Percentiles rank a stretch among this genome's conserved stretches.
These are phyloP conservation scores for Trichophyton benhamiae DNA, from an alignment of 2,329 filamentous ascomycete genomes.

Conservation along the genomic window DNA sequence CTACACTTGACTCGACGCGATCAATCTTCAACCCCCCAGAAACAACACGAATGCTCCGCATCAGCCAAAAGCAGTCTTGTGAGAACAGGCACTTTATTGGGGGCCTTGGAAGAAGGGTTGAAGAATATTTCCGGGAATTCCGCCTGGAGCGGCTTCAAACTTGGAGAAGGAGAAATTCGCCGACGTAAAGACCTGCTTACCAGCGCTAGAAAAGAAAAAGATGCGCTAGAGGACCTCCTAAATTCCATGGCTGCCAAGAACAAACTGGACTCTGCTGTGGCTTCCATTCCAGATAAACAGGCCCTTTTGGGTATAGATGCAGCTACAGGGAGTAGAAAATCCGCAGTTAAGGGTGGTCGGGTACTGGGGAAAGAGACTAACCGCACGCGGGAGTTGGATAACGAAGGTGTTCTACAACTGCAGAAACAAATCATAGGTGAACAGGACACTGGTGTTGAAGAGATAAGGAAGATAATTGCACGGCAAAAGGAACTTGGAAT, in stretches of 20 bases:
- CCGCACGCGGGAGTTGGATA: constrained; percentile 50
- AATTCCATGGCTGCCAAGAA: constrained; percentile 45
- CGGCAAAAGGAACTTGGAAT: constrained; percentile 51
- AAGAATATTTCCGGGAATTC: constrained; percentile 26
- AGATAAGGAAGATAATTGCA: constrained; percentile 46
- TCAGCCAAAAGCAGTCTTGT: constrained; percentile 50
- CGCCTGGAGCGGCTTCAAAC: constrained; percentile 22
- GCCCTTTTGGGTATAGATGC: constrained; percentile 24
- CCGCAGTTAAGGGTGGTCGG: constrained; percentile 34
- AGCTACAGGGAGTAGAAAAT: constrained; percentile 12
- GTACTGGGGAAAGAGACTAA: constrained; percentile 47
- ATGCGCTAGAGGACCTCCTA: constrained; percentile 48
- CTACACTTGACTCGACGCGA: constrained; percentile 48
- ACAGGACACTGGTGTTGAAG: constrained; percentile 49
- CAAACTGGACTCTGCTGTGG: constrained; percentile 34
- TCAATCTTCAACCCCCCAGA: constrained; percentile 45
- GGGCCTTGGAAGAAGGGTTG: constrained; percentile 46
- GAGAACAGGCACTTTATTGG: constrained; percentile 43
- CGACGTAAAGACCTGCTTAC: constrained; percentile 46
- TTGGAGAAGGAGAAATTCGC: constrained; percentile 51
- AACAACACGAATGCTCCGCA: constrained; percentile 51
- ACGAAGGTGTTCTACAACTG: constrained; percentile 50
- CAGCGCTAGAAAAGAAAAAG: constrained; percentile 48
- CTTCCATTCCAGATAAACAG: constrained; percentile 36
- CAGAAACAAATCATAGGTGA: constrained; percentile 51